Base-by-base conservation (phyloP, 1,139 yeast genomes). In the Ogataea hybrid region DNA sequence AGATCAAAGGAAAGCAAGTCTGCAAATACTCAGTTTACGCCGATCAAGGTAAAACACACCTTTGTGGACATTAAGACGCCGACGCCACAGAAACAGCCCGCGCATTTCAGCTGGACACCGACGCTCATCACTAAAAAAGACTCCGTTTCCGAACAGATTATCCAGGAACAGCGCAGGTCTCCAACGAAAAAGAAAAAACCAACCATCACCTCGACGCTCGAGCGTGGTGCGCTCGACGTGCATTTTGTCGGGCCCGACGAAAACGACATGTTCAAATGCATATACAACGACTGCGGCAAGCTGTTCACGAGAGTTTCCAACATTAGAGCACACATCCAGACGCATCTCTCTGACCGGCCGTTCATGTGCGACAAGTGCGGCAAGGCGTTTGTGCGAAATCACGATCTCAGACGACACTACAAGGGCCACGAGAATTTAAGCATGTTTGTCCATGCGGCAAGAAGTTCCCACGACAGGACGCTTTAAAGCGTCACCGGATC, bases 241-340 rank as follows among this genome's bases (percentile, higher is more conserved):
- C 88, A 84, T 58, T 84, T 94, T 67, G 72, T 70, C 17, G 95
- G 95, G 0, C 95, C 96, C 2, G 83, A 84, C 55, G 82, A 75
- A 39, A 77, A 82, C 40, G 78, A 79, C 49, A 50, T 64, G 23
- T 94, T 77, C 64, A 74, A 81, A 29, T 94, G 99, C 63, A 72
- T 77, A 45, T 92, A 73, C 63, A 79, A 85, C 20, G 75, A 77
- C 42, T 94, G 99, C 65, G 85, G 87, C 14, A 89, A 94, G 63
- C 70, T 76, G 44, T 92, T 94, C 65, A 81, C 90, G 8, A 73
- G 98, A 58, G 72, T 96, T 38, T 94, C 94, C 65, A 94, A 94
- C 60, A 89, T 88, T n/a, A 73, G 97, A 48, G 88, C 97, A 0
- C 99, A 94, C 62, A 90, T 94, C 44, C 98, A 94, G 62, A 94